Evolutionary conservation across 306 rosid genomes (phyloP).

Genomic region (Citrullus amarus): DNA sequence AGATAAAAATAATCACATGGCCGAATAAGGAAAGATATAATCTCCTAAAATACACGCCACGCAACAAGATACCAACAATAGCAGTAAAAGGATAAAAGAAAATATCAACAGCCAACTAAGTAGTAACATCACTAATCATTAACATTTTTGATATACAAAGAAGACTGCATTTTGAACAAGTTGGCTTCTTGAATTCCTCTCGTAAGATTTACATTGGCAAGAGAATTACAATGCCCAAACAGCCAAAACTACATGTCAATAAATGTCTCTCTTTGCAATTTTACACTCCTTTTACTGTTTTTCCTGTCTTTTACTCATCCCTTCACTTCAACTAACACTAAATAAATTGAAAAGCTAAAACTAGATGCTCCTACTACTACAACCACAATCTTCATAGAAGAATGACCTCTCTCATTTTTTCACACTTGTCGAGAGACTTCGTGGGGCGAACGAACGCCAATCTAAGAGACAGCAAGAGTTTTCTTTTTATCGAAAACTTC

Average conservation of each 20-base stretch:
- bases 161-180: background rate
- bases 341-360: background rate
- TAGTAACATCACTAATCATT: background rate
- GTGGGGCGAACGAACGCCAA: background rate
- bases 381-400: background rate
- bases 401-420: background rate
- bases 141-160: background rate
- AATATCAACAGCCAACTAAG: too few relatives aligned
- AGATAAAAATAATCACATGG: too few relatives aligned
- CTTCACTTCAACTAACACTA: background rate
- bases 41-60: too few relatives aligned
- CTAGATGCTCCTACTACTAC: background rate
- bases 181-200: background rate
- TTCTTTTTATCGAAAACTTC: background rate
- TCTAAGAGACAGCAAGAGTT: background rate
- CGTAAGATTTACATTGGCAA: constrained; percentile 5
- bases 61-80: too few relatives aligned
- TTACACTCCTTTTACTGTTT: background rate
- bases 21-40: too few relatives aligned
- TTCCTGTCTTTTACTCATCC: background rate
- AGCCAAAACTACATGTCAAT: background rate
- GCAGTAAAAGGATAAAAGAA: too few relatives aligned
- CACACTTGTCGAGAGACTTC: background rate
- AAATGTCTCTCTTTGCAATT: background rate
- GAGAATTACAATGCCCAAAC: background rate